Base-by-base conservation (phyloP, 1,284 basidiomycete species). In the Schizopora paradoxa region DNA sequence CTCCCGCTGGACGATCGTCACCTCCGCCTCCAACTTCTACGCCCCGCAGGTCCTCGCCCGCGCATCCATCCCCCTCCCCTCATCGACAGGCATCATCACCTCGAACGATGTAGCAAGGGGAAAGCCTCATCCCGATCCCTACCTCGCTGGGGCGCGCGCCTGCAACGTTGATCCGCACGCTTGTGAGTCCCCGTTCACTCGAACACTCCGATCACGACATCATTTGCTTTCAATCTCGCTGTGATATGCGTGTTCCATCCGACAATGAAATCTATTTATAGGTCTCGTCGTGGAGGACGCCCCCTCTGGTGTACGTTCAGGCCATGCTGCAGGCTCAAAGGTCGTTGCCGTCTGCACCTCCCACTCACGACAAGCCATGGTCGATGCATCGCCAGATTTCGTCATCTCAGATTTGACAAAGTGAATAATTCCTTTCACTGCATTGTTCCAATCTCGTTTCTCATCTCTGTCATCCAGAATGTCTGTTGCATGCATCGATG, bases 211-310 rank as follows among this genome's bases (percentile, higher is more conserved):
- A n/a, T n/a, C n/a, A n/a, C n/a, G n/a, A 41, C 41, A n/a, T n/a
- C n/a, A n/a, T n/a, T n/a, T n/a, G n/a, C n/a, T n/a, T n/a, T n/a
- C n/a, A n/a, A n/a, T n/a, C n/a, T n/a, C n/a, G n/a, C n/a, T 39
- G 40, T 35, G 13, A 10, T 26, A 11, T 27, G 28, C 27, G 41
- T 36, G 32, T 38, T 39, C 40, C 41, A 32, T 32, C 29, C 40
- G 32, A 25, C 43, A 34, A 41, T 38, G 41, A 38, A 28, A 11
- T 38, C 25, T 27, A 32, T 10, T 19, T 34, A 11, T 51, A 86
- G 85, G 82, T 56, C 68, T 92, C 48, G 89, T 91, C 4, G 70
- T 92, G 10, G 89, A 92, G 58, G 90, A 92, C 60, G 89, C 90
- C 0, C 84, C 88, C 3, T 82, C 84, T 5, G 90, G 90, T 0